Conservation (phyloP, 306 rosid species). For the Alnus rubra region DNA sequence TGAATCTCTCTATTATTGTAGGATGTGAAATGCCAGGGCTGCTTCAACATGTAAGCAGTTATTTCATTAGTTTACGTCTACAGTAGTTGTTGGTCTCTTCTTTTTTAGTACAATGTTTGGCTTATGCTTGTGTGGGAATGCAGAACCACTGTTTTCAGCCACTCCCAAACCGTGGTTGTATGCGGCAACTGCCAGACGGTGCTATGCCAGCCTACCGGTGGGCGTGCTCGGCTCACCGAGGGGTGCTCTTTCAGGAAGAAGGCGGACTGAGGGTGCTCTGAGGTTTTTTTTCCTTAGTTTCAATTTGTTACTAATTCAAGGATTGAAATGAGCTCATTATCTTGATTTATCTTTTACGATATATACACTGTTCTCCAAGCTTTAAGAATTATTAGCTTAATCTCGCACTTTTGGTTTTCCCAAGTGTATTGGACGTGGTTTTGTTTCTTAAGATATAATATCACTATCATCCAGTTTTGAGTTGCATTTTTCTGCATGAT, state of each 20-base stretch:
- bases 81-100: not conserved
- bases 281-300: not conserved
- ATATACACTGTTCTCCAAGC: not conserved
- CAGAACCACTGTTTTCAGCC: conserved; percentile 61
- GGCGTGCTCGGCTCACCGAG: conserved; percentile 51
- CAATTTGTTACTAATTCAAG: not conserved
- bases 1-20: conserved; percentile 11
- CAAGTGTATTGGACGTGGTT: not conserved
- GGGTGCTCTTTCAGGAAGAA: conserved; percentile 60
- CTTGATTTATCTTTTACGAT: not conserved
- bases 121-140: not conserved
- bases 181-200: conserved; percentile 60
- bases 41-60: conserved; percentile 54
- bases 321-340: not conserved
- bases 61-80: not conserved
- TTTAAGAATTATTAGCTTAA: not conserved
- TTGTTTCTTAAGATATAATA: not conserved
- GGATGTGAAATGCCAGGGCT: conserved; percentile 64
- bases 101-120: not conserved
- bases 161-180: conserved; percentile 54
- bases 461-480: not conserved
- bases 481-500: not conserved
- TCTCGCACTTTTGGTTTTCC: not conserved
- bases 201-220: conserved; percentile 56
- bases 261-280: conserved; percentile 38